These are phyloP conservation scores for Chaetoscypha palmicola DNA, from an alignment of 2,329 filamentous ascomycete species.

Conservation along the genomic window DNA sequence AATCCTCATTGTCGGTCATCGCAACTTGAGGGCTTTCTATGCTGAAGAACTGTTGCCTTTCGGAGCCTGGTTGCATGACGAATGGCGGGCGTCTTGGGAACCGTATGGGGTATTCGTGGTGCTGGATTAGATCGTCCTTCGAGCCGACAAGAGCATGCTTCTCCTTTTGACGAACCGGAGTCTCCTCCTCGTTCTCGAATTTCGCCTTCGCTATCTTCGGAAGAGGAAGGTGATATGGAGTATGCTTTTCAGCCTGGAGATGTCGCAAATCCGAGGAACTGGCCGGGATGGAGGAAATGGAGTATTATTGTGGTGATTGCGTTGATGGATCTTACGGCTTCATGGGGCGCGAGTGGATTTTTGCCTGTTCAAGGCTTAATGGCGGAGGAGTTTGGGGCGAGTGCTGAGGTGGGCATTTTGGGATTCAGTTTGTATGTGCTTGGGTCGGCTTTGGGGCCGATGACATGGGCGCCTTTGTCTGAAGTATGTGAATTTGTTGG, in stretches of 20 bases:
- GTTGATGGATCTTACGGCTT: slow-evolving; percentile 30
- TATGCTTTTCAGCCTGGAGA: slow-evolving; percentile 4
- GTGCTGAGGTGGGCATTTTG: slow-evolving; percentile 36
- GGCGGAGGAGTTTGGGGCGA: slow-evolving; percentile 35
- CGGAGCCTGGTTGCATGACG: no score
- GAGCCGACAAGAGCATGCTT: background rate
- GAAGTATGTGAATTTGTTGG: slow-evolving; percentile 15
- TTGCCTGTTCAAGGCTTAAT: slow-evolving; percentile 38
- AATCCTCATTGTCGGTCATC: no score
- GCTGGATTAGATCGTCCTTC: no score
- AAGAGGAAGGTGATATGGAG: background rate
- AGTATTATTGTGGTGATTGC: slow-evolving; percentile 29
- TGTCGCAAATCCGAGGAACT: slow-evolving; percentile 29
- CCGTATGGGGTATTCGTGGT: no score
- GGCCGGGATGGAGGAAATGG: slow-evolving; percentile 32
- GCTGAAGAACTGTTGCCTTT: no score
- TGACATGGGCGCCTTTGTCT: slow-evolving; percentile 31
- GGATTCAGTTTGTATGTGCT: slow-evolving; percentile 41
- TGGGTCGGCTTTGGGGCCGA: slow-evolving; percentile 36
- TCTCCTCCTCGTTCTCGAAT: background rate
- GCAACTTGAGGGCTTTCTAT: no score
- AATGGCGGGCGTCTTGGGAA: no score
- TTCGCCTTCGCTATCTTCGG: background rate
- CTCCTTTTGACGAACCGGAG: background rate
- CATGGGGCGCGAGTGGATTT: slow-evolving; percentile 42